Percentiles rank a stretch among this genome's conserved stretches.
Conservation (phyloP, 345 rosid species). For the Firmiana major region DNA sequence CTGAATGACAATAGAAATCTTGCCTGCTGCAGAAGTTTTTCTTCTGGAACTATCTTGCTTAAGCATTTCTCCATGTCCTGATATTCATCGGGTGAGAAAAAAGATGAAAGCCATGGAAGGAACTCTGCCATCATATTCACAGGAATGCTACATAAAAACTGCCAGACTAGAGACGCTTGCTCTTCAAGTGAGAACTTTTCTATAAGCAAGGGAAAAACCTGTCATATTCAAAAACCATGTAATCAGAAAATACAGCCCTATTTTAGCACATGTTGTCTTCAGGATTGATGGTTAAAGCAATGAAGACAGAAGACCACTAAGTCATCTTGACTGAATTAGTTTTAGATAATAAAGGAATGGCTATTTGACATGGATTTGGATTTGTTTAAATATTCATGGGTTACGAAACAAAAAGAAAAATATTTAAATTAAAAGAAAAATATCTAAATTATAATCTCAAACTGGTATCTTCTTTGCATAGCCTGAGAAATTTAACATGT, state of each 20-base stretch:
- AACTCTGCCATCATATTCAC: conserved; percentile 59
- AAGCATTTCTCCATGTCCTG: conserved; percentile 44
- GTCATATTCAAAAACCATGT: conserved; percentile 18
- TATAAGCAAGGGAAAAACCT: conserved; percentile 65
- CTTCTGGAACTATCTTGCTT: conserved; percentile 56
- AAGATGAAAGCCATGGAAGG: conserved; percentile 63
- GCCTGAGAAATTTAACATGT: not conserved
- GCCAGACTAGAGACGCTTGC: conserved; percentile 66
- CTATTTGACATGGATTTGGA: not conserved
- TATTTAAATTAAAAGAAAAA: not conserved
- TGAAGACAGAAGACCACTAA: not conserved
- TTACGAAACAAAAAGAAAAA: not conserved
- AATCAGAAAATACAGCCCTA: conserved; percentile 7
- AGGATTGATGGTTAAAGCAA: not conserved
- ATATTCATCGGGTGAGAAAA: conserved; percentile 47
- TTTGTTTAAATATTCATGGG: not conserved
- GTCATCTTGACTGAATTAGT: not conserved
- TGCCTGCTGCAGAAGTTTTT: conserved; percentile 63
- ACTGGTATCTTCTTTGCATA: not conserved
- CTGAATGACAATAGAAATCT: conserved; percentile 16
- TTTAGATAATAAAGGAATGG: not conserved
- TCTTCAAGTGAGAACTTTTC: conserved; percentile 61
- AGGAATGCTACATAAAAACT: conserved; percentile 68
- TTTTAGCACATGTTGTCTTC: not conserved
- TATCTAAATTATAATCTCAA: not conserved